Evolutionary conservation across 108 stramenopile genomes (phyloP).

Genomic region (Aurantiochytrium sp.): DNA sequence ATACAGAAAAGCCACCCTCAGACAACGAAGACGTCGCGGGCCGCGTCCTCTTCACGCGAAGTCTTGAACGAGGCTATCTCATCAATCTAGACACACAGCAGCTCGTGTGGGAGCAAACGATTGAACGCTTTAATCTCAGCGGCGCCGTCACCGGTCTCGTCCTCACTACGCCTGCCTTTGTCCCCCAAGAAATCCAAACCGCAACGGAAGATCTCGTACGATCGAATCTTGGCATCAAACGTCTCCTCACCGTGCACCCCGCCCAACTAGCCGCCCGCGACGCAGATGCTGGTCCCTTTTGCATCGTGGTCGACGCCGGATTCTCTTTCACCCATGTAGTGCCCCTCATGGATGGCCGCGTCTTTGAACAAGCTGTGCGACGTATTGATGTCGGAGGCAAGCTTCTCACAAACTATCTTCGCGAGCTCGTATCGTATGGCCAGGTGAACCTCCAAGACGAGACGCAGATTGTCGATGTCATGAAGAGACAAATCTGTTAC

Average conservation of each 20-base stretch:
- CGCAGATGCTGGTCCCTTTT: not conserved
- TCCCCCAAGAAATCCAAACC: not conserved
- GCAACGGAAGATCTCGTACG: not conserved
- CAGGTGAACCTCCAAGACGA: constrained; percentile 57
- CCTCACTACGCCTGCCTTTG: not conserved
- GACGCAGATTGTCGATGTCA: constrained; percentile 30
- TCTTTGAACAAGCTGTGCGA: not conserved
- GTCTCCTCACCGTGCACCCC: not conserved
- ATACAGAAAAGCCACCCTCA: not conserved
- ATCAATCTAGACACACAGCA: not conserved
- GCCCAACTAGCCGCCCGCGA: not conserved
- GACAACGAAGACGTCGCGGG: not conserved
- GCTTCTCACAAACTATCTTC: constrained; percentile 52
- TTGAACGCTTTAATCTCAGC: not conserved
- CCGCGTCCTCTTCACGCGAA: not conserved
- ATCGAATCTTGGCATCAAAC: not conserved
- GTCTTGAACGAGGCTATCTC: not conserved
- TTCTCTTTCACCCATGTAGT: constrained; percentile 43
- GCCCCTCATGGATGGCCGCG: constrained; percentile 32
- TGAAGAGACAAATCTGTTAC: constrained; percentile 23
- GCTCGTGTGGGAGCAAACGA: not conserved
- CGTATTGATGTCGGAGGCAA: constrained; percentile 54
- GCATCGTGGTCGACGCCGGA: constrained; percentile 45
- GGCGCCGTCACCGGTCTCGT: not conserved
- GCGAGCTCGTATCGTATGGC: constrained; percentile 46